These are phyloP conservation scores for Dothideomycetes sp. DNA, from an alignment of 2,329 filamentous ascomycete genomes.

Conservation along the genomic window DNA sequence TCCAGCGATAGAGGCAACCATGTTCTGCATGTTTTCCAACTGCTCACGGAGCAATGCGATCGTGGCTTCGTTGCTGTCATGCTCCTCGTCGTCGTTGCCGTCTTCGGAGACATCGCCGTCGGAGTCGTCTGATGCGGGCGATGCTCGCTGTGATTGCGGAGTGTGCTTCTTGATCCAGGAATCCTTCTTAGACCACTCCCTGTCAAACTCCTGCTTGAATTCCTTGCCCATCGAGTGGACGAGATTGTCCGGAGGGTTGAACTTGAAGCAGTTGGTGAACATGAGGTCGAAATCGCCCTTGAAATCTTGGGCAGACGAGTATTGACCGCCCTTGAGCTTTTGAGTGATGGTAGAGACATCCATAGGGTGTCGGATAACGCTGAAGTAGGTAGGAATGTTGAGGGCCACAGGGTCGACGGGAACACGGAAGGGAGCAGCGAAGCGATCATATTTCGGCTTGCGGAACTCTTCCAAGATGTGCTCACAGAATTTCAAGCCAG, in stretches of 20 bases:
- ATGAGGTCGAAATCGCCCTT: slow-evolving; percentile 75
- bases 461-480: slow-evolving; percentile 69
- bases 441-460: slow-evolving; percentile 58
- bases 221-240: slow-evolving; percentile 64
- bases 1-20: slow-evolving; percentile 19
- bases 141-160: slow-evolving; percentile 54
- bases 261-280: slow-evolving; percentile 82
- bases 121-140: slow-evolving; percentile 58
- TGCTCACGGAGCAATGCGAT: slow-evolving; percentile 67
- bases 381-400: slow-evolving; percentile 88
- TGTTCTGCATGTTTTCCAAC: slow-evolving; percentile 42
- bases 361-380: slow-evolving; percentile 94
- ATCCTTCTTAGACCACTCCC: slow-evolving; percentile 68
- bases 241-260: slow-evolving; percentile 72
- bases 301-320: slow-evolving; percentile 75
- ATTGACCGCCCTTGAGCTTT: slow-evolving; percentile 70
- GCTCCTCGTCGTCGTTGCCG: slow-evolving; percentile 42
- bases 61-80: slow-evolving; percentile 32
- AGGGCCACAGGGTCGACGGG: slow-evolving; percentile 91
- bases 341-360: slow-evolving; percentile 73
- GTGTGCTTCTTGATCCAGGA: slow-evolving; percentile 72
- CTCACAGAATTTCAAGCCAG: slow-evolving; percentile 84
- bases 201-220: slow-evolving; percentile 66
- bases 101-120: slow-evolving; percentile 58
- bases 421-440: slow-evolving; percentile 66